Evolutionary conservation across 371 early-diverging fungal species (phyloP).

Genomic region (Syncephalastrum contaminatum): DNA sequence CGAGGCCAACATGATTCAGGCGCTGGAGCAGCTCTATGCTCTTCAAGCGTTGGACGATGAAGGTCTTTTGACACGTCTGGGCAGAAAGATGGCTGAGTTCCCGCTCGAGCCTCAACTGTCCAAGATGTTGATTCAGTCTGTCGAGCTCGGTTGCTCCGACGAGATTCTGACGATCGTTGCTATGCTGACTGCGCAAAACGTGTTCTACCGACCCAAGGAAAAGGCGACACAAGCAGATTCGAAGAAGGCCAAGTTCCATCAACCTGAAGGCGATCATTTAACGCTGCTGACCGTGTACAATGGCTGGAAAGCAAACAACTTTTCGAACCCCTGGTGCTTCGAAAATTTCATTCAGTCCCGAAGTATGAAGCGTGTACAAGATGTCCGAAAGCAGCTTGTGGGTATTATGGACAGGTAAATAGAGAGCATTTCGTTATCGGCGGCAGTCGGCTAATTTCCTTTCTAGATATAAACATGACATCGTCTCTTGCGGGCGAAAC

Average conservation of each 20-base stretch:
- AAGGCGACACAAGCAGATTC: conserved; percentile 93
- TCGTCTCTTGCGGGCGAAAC: conserved; percentile 91
- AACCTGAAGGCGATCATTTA: conserved; percentile 97
- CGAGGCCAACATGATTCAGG: conserved; percentile 88
- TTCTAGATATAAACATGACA: conserved; percentile 81
- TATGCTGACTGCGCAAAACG: conserved; percentile 92
- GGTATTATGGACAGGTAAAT: conserved; percentile 89
- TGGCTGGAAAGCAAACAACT: conserved; percentile 87
- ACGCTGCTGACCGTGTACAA: conserved; percentile 96
- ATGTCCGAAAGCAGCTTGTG: conserved; percentile 93
- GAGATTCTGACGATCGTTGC: conserved; percentile 96
- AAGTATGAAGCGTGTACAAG: conserved; percentile 85
- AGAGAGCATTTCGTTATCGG: neutral
- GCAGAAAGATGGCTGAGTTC: conserved; percentile 97
- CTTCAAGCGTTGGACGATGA: conserved; percentile 95
- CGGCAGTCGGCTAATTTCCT: neutral
- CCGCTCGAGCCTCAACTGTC: conserved; percentile 93
- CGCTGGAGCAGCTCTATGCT: conserved; percentile 90
- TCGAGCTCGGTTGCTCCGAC: conserved; percentile 91
- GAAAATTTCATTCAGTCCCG: conserved; percentile 94
- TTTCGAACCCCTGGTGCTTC: conserved; percentile 93
- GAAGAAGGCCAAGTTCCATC: conserved; percentile 96
- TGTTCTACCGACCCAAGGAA: conserved; percentile 96
- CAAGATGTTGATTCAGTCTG: conserved; percentile 91
- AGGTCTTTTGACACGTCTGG: conserved; percentile 90